Percentiles rank a stretch among this genome's conserved stretches.
phyloP scores from a whole-genome alignment of 2,329 filamentous ascomycete species.

The Aspergillus candidus region DNA sequence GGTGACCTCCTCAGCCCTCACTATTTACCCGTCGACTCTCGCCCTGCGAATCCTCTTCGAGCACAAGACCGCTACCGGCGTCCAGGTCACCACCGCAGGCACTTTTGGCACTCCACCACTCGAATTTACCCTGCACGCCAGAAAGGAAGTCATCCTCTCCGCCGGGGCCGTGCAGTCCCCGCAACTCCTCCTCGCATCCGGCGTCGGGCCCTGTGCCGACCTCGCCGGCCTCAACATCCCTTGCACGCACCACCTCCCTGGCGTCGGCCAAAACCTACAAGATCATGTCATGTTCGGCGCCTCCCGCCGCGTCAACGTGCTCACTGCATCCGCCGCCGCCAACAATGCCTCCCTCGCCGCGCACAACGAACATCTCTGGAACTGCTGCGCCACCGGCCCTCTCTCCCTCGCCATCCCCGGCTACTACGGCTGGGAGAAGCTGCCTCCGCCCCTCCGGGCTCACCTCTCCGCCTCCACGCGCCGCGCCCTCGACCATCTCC shows the following conservation, averaged over 20 bases:
- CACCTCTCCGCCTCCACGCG: conserved; percentile 23
- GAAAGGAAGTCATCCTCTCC: conserved; percentile 14
- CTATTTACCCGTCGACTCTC: conserved; percentile 28
- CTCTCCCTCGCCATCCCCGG: conserved; percentile 19
- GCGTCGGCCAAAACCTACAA: conserved; percentile 37
- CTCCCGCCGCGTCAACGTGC: conserved; percentile 30
- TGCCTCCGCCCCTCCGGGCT: conserved; percentile 30
- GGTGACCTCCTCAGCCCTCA: conserved; percentile 19
- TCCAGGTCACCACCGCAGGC: conserved; percentile 11
- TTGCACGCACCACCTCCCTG: conserved; percentile 13
- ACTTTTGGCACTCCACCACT: conserved; percentile 11
- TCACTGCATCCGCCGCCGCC: conserved; percentile 22
- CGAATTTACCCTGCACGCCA: conserved; percentile 13
- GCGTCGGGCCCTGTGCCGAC: conserved; percentile 15
- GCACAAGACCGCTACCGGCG: conserved; percentile 21
- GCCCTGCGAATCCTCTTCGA: conserved; percentile 32
- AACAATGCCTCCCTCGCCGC: conserved; percentile 17
- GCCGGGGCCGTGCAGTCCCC: conserved; percentile 10
- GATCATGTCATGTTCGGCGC: conserved; percentile 36
- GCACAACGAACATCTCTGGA: conserved; percentile 18
- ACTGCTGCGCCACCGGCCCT: conserved; percentile 17
- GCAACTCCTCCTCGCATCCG: conserved; percentile 14
- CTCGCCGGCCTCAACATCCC: conserved; percentile 13
- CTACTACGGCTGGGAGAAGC: conserved; percentile 26
- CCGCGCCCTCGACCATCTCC: conserved; percentile 1